phyloP scores from a whole-genome alignment of 2,329 filamentous ascomycete species.

The Diplodia mutila region DNA sequence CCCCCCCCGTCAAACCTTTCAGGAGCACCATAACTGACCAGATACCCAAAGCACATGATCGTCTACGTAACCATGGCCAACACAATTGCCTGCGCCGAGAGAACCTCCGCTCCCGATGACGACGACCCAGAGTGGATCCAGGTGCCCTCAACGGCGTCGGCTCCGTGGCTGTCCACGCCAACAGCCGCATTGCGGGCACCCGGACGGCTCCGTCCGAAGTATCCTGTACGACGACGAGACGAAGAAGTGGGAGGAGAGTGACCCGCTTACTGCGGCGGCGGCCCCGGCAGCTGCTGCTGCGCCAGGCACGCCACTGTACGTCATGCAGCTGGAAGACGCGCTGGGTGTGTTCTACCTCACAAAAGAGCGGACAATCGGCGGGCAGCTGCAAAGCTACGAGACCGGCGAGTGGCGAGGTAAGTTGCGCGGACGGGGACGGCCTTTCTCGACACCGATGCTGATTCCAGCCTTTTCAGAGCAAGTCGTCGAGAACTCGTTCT shows the following conservation, averaged over 20 bases:
- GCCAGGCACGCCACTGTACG: not conserved
- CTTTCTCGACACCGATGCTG: no score
- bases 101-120: not conserved
- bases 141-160: not conserved
- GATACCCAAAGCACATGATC: not conserved
- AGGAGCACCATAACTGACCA: no score
- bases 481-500: not conserved
- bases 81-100: not conserved
- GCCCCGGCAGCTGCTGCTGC: not conserved
- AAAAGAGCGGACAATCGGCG: not conserved
- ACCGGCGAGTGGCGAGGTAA: not conserved
- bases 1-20: no score
- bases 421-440: no score
- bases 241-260: not conserved
- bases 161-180: fast-evolving
- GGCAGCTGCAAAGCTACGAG: not conserved
- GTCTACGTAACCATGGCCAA: not conserved
- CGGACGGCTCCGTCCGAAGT: not conserved
- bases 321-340: not conserved
- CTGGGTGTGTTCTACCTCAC: not conserved
- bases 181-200: not conserved
- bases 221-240: not conserved
- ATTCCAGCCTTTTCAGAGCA: not conserved
- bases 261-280: fast-evolving
- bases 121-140: not conserved